A percentile compares a stretch with the other conserved stretches of the same genome.
These are phyloP conservation scores for Stylosanthes scabra DNA, from an alignment of 331 rosid species.

Conservation along the genomic window DNA sequence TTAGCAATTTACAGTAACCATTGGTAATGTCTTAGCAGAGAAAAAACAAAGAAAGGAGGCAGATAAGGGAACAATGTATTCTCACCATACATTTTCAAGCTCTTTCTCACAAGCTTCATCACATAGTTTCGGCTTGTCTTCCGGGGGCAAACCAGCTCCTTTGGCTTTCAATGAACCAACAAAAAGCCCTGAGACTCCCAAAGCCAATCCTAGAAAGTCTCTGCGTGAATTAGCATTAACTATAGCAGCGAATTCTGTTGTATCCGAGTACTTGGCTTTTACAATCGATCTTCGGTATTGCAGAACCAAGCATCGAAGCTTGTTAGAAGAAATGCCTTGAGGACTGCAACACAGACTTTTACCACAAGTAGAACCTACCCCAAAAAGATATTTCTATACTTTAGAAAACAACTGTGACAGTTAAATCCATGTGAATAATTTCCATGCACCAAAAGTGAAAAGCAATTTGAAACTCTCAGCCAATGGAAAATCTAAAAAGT, in stretches of 20 bases:
- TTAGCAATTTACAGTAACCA: conserved; percentile 16
- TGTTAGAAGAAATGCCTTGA: conserved; percentile 49
- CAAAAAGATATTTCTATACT: conserved; percentile 13
- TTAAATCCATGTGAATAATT: not conserved
- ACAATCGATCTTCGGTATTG: conserved; percentile 42
- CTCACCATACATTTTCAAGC: conserved; percentile 99
- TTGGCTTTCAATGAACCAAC: conserved; percentile 52
- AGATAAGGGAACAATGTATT: conserved; percentile 52
- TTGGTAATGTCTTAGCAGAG: not conserved
- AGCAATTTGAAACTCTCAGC: no score
- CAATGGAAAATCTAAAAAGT: no score
- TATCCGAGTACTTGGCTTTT: conserved; percentile 38
- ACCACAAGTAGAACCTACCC: conserved; percentile 57
- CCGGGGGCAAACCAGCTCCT: conserved; percentile 95
- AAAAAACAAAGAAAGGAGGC: conserved; percentile 11
- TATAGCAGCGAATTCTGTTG: conserved; percentile 44
- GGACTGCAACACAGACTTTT: conserved; percentile 33
- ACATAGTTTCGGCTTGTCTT: conserved; percentile 84
- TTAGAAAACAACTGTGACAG: not conserved
- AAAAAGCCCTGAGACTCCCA: conserved; percentile 66
- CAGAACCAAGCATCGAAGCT: conserved; percentile 37
- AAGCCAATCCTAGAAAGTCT: conserved; percentile 64
- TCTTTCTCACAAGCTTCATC: conserved; percentile 78
- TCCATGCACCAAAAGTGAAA: no score
- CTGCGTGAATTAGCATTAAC: conserved; percentile 57